Evolutionary conservation across 805 yeast genomes (phyloP).

Genomic region (Brettanomyces anomalus): DNA sequence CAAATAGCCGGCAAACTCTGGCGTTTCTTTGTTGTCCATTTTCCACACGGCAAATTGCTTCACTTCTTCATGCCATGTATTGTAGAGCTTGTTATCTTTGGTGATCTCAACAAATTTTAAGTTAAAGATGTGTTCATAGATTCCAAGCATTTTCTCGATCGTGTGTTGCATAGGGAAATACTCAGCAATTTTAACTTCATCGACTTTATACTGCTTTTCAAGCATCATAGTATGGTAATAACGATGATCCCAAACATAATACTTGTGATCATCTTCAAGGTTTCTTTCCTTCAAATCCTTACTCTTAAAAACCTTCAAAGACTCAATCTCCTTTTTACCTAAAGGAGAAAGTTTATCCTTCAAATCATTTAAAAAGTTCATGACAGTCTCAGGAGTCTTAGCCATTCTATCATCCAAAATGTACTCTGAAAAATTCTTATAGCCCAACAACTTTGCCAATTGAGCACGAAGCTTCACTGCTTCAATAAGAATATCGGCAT

Average conservation of each 20-base stretch:
- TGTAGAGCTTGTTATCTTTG: conserved; percentile 24
- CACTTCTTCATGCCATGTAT: conserved; percentile 75
- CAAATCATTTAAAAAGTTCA: conserved; percentile 54
- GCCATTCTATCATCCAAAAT: conserved; percentile 78
- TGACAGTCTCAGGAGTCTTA: conserved; percentile 51
- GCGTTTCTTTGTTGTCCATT: conserved; percentile 37
- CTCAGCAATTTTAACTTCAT: conserved; percentile 62
- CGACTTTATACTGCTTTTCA: conserved; percentile 63
- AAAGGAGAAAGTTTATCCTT: conserved; percentile 47
- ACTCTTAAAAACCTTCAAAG: conserved; percentile 42
- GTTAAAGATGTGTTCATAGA: conserved; percentile 63
- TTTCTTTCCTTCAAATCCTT: conserved; percentile 40
- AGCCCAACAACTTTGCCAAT: conserved; percentile 58
- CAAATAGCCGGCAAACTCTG: conserved; percentile 67
- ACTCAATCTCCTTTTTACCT: conserved; percentile 45
- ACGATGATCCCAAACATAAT: conserved; percentile 67
- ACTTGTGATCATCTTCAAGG: conserved; percentile 29
- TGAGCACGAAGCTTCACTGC: conserved; percentile 56
- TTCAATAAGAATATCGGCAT: conserved; percentile 49
- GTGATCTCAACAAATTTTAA: conserved; percentile 52
- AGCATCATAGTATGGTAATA: conserved; percentile 58
- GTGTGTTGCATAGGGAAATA: conserved; percentile 71
- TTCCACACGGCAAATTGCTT: conserved; percentile 66
- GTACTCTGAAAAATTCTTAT: conserved; percentile 58
- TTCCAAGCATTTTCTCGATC: conserved; percentile 55